Conservation (phyloP, 352 stramenopile species). For the Globisporangium alternatum region DNA sequence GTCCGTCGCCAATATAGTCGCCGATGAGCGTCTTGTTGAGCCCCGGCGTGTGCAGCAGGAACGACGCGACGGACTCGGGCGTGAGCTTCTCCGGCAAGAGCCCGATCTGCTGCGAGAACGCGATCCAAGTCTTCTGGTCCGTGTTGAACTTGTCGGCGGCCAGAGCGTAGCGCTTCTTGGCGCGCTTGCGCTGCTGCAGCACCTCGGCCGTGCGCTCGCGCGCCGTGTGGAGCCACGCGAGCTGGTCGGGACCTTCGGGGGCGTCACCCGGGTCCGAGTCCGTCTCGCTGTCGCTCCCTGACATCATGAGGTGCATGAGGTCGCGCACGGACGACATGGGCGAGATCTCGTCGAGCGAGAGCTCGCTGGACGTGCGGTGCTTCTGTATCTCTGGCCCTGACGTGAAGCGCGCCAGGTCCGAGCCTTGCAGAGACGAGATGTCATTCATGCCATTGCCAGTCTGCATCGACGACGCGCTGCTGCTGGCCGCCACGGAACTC, state of each 20-base stretch:
- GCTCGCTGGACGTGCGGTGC: slow-evolving; percentile 30
- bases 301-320: slow-evolving; percentile 83
- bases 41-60: slow-evolving; percentile 93
- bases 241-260: slow-evolving; percentile 31
- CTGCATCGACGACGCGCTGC: neutral
- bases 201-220: slow-evolving; percentile 85
- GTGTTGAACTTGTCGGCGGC: slow-evolving; percentile 95
- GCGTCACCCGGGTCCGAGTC: slow-evolving; percentile 55
- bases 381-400: slow-evolving; percentile 21
- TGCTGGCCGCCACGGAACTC: slow-evolving; percentile 21
- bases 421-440: slow-evolving; percentile 56
- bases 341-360: slow-evolving; percentile 77
- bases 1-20: slow-evolving; percentile 95
- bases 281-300: slow-evolving; percentile 69
- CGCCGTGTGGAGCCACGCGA: slow-evolving; percentile 81
- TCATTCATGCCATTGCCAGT: slow-evolving; percentile 21
- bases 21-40: slow-evolving; percentile 94
- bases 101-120: slow-evolving; percentile 85
- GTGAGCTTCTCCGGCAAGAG: slow-evolving; percentile 81
- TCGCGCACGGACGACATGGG: slow-evolving; percentile 80
- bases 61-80: slow-evolving; percentile 87
- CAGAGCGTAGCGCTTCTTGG: slow-evolving; percentile 89
- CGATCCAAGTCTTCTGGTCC: slow-evolving; percentile 91
- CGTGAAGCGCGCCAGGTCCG: slow-evolving; percentile 68
- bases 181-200: slow-evolving; percentile 88